phyloP scores from a whole-genome alignment of 73 alveolate species.

The Loxodes magnus region DNA sequence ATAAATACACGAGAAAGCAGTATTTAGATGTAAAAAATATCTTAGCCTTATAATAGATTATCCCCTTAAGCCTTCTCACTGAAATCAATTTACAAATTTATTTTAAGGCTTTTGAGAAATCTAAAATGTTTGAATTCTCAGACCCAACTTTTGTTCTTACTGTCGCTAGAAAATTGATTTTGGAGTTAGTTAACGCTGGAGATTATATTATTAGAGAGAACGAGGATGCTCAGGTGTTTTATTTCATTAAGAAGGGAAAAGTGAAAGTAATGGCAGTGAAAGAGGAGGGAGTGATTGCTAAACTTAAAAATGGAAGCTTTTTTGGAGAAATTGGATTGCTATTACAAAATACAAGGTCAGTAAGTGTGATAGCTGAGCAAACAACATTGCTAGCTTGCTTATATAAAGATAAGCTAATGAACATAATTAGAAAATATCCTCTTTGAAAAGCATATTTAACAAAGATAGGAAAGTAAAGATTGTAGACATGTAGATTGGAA shows the following conservation, averaged over 20 bases:
- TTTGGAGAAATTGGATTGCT: constrained; percentile 59
- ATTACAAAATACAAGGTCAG: constrained; percentile 24
- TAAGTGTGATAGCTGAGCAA: constrained; percentile 30
- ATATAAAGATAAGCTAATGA: constrained; percentile 9
- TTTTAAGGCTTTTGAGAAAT: constrained; percentile 25
- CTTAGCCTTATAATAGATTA: constrained; percentile 10
- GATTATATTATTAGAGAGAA: constrained; percentile 18
- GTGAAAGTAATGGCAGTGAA: constrained; percentile 38
- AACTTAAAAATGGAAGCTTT: constrained; percentile 32
- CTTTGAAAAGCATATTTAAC: constrained; percentile 16
- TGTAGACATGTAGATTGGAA: constrained; percentile 33
- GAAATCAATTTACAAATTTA: constrained; percentile 28
- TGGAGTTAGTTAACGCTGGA: constrained; percentile 17
- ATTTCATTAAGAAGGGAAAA: constrained; percentile 29
- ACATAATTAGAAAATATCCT: constrained; percentile 28
- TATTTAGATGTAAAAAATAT: constrained; percentile 13
- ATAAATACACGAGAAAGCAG: constrained; percentile 16
- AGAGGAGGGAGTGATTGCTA: constrained; percentile 25
- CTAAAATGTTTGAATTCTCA: constrained; percentile 33
- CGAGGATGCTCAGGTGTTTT: constrained; percentile 37
- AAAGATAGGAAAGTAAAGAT: constrained; percentile 42
- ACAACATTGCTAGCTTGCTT: constrained; percentile 25
- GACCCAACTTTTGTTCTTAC: constrained; percentile 34
- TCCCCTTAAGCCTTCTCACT: constrained; percentile 28
- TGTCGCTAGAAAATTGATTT: constrained; percentile 18